phyloP scores from a whole-genome alignment of 1,284 basidiomycete genomes.

The Ceratobasidium sp. region DNA sequence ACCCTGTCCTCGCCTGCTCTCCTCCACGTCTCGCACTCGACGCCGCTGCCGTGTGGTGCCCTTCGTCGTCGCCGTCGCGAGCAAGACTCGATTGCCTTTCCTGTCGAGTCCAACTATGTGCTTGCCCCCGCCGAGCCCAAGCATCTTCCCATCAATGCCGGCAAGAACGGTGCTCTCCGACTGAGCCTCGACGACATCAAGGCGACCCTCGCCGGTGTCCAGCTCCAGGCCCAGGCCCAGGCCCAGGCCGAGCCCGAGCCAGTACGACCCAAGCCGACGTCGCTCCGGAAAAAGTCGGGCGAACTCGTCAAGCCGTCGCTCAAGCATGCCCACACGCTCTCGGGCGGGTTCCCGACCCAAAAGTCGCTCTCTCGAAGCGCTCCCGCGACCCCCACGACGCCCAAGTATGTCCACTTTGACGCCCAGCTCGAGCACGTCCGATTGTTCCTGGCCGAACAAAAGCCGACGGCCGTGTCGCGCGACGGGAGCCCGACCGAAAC shows the following conservation, averaged over 20 bases:
- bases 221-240: neutral
- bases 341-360: constrained; percentile 25
- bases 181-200: constrained; percentile 42
- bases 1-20: constrained; percentile 24
- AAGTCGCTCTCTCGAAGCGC: constrained; percentile 62
- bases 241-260: neutral
- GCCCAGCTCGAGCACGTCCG: constrained; percentile 90
- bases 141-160: constrained; percentile 37
- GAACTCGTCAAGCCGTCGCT: constrained; percentile 91
- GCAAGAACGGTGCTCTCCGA: constrained; percentile 38
- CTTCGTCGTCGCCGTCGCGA: constrained; percentile 16
- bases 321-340: constrained; percentile 68
- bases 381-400: constrained; percentile 63
- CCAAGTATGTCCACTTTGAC: constrained; percentile 93
- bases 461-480: constrained; percentile 89
- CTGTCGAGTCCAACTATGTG: constrained; percentile 23
- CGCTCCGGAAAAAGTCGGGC: constrained; percentile 89
- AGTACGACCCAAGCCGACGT: constrained; percentile 49
- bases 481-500: constrained; percentile 86
- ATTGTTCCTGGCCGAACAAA: constrained; percentile 91
- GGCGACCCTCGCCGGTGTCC: constrained; percentile 25
- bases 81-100: constrained; percentile 15
- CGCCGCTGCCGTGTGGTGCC: constrained; percentile 23
- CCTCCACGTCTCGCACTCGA: constrained; percentile 21
- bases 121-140: constrained; percentile 8